These are phyloP conservation scores for Trichoderma semiorbis DNA, from an alignment of 2,329 filamentous ascomycete species.

Conservation along the genomic window DNA sequence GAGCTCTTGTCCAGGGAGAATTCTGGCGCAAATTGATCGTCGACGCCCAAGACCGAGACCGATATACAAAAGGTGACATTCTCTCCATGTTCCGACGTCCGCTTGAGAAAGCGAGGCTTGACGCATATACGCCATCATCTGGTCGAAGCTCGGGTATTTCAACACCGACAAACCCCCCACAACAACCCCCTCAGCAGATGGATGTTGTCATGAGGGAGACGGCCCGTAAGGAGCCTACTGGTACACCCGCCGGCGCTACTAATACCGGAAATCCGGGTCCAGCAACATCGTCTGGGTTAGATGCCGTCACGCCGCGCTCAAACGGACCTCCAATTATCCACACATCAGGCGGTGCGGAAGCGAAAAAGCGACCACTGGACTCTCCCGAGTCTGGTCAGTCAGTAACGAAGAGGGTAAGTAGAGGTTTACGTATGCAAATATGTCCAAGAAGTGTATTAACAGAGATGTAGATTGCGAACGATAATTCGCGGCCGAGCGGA, in stretches of 20 bases:
- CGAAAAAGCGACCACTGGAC: slow-evolving; percentile 46
- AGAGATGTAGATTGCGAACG: slow-evolving; percentile 29
- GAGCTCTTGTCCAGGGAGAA: slow-evolving; percentile 78
- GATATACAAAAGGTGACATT: slow-evolving; percentile 69
- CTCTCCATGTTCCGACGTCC: slow-evolving; percentile 47
- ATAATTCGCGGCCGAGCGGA: slow-evolving; percentile 30
- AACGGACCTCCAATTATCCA: slow-evolving; percentile 40
- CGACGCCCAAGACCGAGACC: slow-evolving; percentile 69
- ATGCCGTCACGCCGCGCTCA: slow-evolving; percentile 24
- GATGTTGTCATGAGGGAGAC: slow-evolving; percentile 22
- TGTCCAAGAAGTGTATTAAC: slow-evolving; percentile 26
- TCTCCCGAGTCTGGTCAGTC: slow-evolving; percentile 31
- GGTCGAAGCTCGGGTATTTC: neutral
- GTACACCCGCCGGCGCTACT: neutral
- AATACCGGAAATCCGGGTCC: neutral
- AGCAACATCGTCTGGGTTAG: neutral
- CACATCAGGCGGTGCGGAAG: slow-evolving; percentile 26
- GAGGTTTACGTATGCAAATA: neutral
- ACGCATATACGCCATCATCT: slow-evolving; percentile 20
- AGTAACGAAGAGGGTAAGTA: slow-evolving; percentile 42
- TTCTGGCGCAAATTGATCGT: slow-evolving; percentile 87
- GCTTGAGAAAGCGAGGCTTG: slow-evolving; percentile 35
- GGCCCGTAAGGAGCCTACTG: neutral
- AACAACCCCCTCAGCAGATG: neutral
- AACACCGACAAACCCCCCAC: neutral